Evolutionary conservation across 2,329 filamentous ascomycete genomes (phyloP).

Genomic region (Aspergillus ochraceus): DNA sequence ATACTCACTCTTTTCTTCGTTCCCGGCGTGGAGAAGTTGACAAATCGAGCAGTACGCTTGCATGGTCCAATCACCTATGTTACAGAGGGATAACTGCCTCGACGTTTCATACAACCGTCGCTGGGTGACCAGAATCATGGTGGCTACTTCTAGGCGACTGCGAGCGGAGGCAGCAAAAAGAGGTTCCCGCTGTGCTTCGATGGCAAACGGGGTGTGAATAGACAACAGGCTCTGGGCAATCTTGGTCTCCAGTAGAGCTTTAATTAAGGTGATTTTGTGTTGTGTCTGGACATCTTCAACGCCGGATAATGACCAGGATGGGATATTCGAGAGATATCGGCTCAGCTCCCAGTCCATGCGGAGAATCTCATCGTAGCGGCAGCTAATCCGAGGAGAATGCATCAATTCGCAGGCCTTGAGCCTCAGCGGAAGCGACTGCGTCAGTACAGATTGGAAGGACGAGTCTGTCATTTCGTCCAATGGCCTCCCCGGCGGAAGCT

Average conservation of each 20-base stretch:
- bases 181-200: slow-evolving; percentile 32
- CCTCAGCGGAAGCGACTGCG: slow-evolving; percentile 31
- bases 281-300: slow-evolving; percentile 22
- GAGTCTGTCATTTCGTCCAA: slow-evolving; percentile 38
- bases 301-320: slow-evolving; percentile 28
- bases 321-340: slow-evolving; percentile 34
- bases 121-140: slow-evolving; percentile 39
- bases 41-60: slow-evolving; percentile 41
- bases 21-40: slow-evolving; percentile 33
- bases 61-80: slow-evolving; percentile 37
- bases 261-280: slow-evolving; percentile 33
- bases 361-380: slow-evolving; percentile 42
- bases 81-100: slow-evolving; percentile 33
- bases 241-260: slow-evolving; percentile 35
- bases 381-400: slow-evolving; percentile 38
- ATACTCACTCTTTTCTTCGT: slow-evolving; percentile 25
- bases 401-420: slow-evolving; percentile 36
- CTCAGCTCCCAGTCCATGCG: slow-evolving; percentile 41
- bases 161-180: slow-evolving; percentile 38
- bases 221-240: slow-evolving; percentile 39
- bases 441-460: slow-evolving; percentile 34
- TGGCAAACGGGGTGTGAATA: slow-evolving; percentile 40
- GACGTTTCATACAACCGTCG: slow-evolving; percentile 34
- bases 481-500: slow-evolving; percentile 30
- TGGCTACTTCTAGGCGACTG: slow-evolving; percentile 37